Percentiles rank a stretch among this genome's conserved stretches.
phyloP scores from a whole-genome alignment of 192 early-diverging fungal genomes.

The Entomortierella lignicola region DNA sequence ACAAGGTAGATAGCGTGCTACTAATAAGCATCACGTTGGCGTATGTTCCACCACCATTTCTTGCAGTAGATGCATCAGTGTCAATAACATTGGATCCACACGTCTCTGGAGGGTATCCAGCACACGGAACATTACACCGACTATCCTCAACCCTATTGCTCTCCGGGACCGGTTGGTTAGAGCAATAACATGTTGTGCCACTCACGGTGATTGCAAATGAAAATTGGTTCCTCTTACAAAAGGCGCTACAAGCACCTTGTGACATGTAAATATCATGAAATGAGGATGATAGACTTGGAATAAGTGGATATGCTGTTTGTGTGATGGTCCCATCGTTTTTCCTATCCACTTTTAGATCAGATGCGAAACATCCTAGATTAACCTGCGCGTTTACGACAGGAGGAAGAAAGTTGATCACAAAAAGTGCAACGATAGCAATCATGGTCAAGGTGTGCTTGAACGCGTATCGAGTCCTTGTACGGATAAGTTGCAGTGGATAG shows the following conservation, averaged over 20 bases:
- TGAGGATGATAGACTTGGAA: slow-evolving; percentile 1
- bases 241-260: slow-evolving; percentile 18
- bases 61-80: neutral
- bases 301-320: neutral
- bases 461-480: too few species aligned
- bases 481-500: too few species aligned
- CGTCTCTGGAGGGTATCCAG: slow-evolving; percentile 35
- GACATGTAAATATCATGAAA: slow-evolving; percentile 38
- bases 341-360: neutral
- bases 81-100: slow-evolving; percentile 19
- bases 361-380: slow-evolving; percentile 19
- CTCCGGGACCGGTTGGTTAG: slow-evolving; percentile 2
- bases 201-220: slow-evolving; percentile 6
- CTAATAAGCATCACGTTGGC: slow-evolving; percentile 21
- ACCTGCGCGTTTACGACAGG: slow-evolving; percentile 14
- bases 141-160: slow-evolving; percentile 19
- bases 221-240: slow-evolving; percentile 14
- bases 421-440: neutral
- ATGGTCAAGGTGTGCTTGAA: too few species aligned
- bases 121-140: slow-evolving; percentile 17
- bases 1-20: neutral
- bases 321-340: neutral
- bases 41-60: neutral
- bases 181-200: slow-evolving; percentile 21
- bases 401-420: neutral